These are phyloP conservation scores for Fusarium torreyae DNA, from an alignment of 2,329 filamentous ascomycete species.

Conservation along the genomic window DNA sequence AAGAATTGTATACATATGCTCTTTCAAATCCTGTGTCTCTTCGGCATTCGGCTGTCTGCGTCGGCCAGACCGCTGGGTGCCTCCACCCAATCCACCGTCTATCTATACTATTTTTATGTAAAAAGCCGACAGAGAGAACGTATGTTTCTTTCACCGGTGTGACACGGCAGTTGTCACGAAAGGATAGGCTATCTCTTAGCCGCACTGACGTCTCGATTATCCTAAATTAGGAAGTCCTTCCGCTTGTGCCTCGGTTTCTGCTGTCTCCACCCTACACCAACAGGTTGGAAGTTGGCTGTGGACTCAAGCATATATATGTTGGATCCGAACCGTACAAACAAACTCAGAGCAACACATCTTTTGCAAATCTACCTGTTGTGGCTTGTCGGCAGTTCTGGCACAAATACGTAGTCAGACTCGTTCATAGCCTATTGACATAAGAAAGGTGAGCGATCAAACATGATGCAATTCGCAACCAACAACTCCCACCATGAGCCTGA, in stretches of 20 bases:
- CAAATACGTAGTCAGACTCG: not conserved
- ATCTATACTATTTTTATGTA: slow-evolving; percentile 25
- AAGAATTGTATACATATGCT: not conserved
- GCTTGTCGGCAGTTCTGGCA: not conserved
- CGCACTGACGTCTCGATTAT: slow-evolving; percentile 26
- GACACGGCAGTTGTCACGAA: slow-evolving; percentile 13
- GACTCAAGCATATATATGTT: slow-evolving; percentile 12
- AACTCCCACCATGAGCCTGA: slow-evolving; percentile 4
- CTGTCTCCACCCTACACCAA: slow-evolving; percentile 18
- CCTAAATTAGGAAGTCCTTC: slow-evolving; percentile 37
- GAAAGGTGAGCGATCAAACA: slow-evolving; percentile 23
- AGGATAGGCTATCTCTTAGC: slow-evolving; percentile 1
- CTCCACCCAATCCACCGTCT: slow-evolving; percentile 23
- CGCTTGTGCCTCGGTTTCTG: slow-evolving; percentile 37
- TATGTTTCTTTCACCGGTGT: slow-evolving; percentile 27
- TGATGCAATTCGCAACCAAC: slow-evolving; percentile 14
- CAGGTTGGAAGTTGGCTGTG: slow-evolving; percentile 1
- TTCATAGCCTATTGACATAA: not conserved
- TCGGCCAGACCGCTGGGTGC: slow-evolving; percentile 20
- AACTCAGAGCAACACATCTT: not conserved
- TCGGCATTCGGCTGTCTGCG: not conserved
- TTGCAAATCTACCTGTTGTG: not conserved
- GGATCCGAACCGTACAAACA: not conserved
- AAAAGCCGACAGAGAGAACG: slow-evolving; percentile 16
- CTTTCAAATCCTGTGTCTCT: not conserved